These are phyloP conservation scores for Phaeosphaeria sp. DNA, from an alignment of 2,329 filamentous ascomycete species.

Conservation along the genomic window DNA sequence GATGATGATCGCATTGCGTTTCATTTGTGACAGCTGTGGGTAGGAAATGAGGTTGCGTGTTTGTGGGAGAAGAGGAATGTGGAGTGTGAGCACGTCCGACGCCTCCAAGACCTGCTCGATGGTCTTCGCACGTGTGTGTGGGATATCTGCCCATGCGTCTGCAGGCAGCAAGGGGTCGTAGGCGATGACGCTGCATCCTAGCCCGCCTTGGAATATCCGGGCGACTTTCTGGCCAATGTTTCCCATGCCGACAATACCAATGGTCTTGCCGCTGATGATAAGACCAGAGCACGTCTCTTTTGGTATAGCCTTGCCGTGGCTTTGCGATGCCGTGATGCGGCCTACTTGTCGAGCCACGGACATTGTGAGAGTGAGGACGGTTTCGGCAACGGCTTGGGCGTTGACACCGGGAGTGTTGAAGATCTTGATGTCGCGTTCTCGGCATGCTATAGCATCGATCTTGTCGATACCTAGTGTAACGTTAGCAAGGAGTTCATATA, in stretches of 20 bases:
- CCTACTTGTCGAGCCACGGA: constrained; percentile 34
- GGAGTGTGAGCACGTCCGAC: constrained; percentile 28
- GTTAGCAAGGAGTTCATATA: neutral
- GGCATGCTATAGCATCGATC: constrained; percentile 50
- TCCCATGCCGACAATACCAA: constrained; percentile 58
- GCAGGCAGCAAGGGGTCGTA: constrained; percentile 52
- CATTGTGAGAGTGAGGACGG: constrained; percentile 47
- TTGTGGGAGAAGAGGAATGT: constrained; percentile 25
- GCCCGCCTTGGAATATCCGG: constrained; percentile 32
- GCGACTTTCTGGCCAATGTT: constrained; percentile 31
- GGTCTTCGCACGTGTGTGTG: constrained; percentile 26
- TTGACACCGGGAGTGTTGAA: constrained; percentile 59
- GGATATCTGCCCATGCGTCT: constrained; percentile 45
- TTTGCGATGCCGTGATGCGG: constrained; percentile 34
- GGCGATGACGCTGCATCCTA: constrained; percentile 51
- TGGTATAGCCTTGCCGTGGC: constrained; percentile 42
- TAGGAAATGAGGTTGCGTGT: constrained; percentile 37
- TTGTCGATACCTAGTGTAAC: constrained; percentile 50
- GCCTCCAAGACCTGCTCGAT: constrained; percentile 17
- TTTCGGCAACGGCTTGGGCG: constrained; percentile 52
- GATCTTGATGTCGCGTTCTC: constrained; percentile 50
- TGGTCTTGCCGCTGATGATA: constrained; percentile 50
- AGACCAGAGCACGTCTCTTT: constrained; percentile 55
- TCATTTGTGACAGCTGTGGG: constrained; percentile 44
- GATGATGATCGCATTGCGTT: constrained; percentile 50